Evolutionary conservation across 1,139 yeast genomes (phyloP).

Genomic region (Pichia sp.): DNA sequence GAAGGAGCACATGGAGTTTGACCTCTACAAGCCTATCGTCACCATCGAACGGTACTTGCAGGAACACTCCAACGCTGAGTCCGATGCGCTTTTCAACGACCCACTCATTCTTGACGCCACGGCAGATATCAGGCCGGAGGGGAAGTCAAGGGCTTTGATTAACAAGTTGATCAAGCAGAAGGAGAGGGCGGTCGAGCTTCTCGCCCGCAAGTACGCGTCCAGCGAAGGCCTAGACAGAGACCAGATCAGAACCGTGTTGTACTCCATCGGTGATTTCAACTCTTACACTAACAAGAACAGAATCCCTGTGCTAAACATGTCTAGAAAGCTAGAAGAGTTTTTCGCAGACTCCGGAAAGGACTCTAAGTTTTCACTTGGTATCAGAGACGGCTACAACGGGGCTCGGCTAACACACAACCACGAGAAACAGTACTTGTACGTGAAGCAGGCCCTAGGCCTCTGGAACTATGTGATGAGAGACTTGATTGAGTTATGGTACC

Average conservation of each 20-base stretch:
- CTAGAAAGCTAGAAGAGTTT: constrained; percentile 46
- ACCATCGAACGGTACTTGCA: constrained; percentile 50
- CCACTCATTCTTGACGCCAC: constrained; percentile 56
- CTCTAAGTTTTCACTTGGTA: constrained; percentile 48
- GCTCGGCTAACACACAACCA: constrained; percentile 68
- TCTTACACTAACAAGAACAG: constrained; percentile 65
- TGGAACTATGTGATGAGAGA: constrained; percentile 74
- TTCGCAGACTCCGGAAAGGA: constrained; percentile 38
- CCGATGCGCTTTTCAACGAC: constrained; percentile 45
- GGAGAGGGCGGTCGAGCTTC: constrained; percentile 55
- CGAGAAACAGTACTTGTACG: constrained; percentile 63
- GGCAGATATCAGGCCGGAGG: constrained; percentile 55
- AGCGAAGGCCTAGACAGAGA: constrained; percentile 41
- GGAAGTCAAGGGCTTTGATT: constrained; percentile 47
- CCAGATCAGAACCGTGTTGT: constrained; percentile 59
- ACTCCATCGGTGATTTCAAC: constrained; percentile 71
- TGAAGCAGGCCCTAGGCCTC: constrained; percentile 60
- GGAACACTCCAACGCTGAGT: constrained; percentile 33
- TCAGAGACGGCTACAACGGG: constrained; percentile 58
- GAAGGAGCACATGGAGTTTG: constrained; percentile 63
- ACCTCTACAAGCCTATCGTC: constrained; percentile 60
- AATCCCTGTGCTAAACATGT: constrained; percentile 57
- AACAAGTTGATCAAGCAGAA: constrained; percentile 55
- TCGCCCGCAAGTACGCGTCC: constrained; percentile 43
- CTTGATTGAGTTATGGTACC: constrained; percentile 66